Conservation (phyloP, 176 grass and related monocot genomes). For the Typha latifolia region DNA sequence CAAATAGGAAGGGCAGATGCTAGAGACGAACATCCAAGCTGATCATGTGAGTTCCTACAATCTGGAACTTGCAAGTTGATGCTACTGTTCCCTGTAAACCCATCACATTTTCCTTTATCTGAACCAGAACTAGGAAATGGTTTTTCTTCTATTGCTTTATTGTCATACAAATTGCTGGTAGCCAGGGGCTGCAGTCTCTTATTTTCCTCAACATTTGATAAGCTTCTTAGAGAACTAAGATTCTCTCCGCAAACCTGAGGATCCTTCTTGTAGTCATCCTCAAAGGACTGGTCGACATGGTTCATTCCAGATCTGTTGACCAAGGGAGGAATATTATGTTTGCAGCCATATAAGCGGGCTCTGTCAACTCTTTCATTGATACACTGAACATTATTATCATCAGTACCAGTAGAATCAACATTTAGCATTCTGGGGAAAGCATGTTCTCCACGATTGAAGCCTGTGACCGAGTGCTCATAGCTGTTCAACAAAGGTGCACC, state of each 20-base stretch:
- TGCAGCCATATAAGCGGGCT: slow-evolving; percentile 19
- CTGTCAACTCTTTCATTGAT: slow-evolving; percentile 16
- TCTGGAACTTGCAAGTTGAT: slow-evolving; percentile 19
- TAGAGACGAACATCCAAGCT: slow-evolving; percentile 32
- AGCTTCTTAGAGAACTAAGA: slow-evolving; percentile 32
- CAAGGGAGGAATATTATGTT: no score
- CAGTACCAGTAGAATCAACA: no score
- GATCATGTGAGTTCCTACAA: slow-evolving; percentile 11
- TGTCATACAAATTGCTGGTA: slow-evolving; percentile 27
- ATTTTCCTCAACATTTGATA: slow-evolving; percentile 32
- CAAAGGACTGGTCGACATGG: slow-evolving; percentile 38
- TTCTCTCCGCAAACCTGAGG: slow-evolving; percentile 21
- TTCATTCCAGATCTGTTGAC: neutral
- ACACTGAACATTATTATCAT: no score
- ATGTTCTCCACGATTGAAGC: slow-evolving; percentile 24
- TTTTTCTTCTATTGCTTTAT: slow-evolving; percentile 30
- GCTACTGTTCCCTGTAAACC: slow-evolving; percentile 21
- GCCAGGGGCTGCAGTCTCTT: slow-evolving; percentile 34
- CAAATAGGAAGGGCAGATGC: slow-evolving; percentile 29
- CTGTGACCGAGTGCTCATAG: slow-evolving; percentile 23
- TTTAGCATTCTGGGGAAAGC: slow-evolving; percentile 3
- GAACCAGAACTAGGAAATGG: slow-evolving; percentile 24
- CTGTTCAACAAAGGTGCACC: slow-evolving; percentile 20
- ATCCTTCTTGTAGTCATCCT: slow-evolving; percentile 26
- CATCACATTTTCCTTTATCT: slow-evolving; percentile 21